Base-by-base conservation (phyloP, 2,329 filamentous ascomycete genomes). In the Colletotrichum shisoi region DNA sequence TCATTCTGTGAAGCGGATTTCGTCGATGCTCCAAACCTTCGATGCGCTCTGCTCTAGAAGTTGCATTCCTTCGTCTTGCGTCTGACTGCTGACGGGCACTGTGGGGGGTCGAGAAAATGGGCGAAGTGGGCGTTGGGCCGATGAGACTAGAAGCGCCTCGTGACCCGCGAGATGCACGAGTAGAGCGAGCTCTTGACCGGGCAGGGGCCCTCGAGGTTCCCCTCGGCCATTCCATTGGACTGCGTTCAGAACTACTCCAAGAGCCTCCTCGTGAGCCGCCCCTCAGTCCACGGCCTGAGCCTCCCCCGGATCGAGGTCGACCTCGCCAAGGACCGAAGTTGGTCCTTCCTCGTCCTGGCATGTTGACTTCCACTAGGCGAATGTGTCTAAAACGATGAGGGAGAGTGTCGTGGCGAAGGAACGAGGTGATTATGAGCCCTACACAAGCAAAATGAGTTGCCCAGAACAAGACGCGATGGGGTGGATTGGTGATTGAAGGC, bases 31-130 rank as follows among this genome's bases (percentile, higher is more conserved):
- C 34, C 19, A 34, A 27, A 51, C 31, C 19, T 19, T 51, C 15
- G 12, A 17, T 37, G 34, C n/a, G 17, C 17, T 19, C 42, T 51
- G 15, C 34, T 40, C 13, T 21, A 39, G 45, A 51, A 2, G 4
- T 15, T 17, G 34, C 49, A 17, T 3, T 21, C 12, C 15, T n/a
- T 34, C 31, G 44, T 15, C n/a, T 39, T 21, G n/a, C 15, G 31
- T 11, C 13, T 15, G 44, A 31, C 19, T 24, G 45, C 9, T 17
- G 21, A 42, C 31, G 56, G n/a, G 57, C 11, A 17, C 21, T 19
- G 5, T 21, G 3, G 17, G 62, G 57, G n/a, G 17, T 64, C 13
- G 57, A 40, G 40, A 64, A 64, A 39, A 61, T 61, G 19, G 57
- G 48, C 21, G 62, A 61, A 44, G 45, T 64, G n/a, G 7, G 39